Percentiles rank a stretch among this genome's conserved stretches.
Conservation (phyloP, 345 rosid genomes). For the Acer campestre region DNA sequence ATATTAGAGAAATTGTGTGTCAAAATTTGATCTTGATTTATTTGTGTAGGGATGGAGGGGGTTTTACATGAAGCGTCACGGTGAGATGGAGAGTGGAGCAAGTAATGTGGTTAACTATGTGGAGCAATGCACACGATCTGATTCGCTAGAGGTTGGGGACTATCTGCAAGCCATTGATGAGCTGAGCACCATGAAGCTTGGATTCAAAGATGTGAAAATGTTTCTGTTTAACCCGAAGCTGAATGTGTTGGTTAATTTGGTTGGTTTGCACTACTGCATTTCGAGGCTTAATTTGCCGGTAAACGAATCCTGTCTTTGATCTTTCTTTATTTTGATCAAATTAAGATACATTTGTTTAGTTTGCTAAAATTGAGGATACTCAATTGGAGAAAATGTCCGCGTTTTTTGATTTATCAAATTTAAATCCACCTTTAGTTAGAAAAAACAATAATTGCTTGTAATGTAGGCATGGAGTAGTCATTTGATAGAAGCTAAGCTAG, state of each 20-base stretch:
- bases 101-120: constrained; percentile 38
- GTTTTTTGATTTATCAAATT: background rate
- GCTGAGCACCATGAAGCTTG: constrained; percentile 32
- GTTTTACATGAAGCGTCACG: constrained; percentile 40
- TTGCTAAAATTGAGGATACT: background rate
- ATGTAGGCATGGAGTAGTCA: background rate
- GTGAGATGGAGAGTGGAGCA: constrained; percentile 38
- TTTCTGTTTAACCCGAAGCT: constrained; percentile 44
- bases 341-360: background rate
- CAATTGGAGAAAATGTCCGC: background rate
- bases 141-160: constrained; percentile 44
- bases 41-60: constrained; percentile 50
- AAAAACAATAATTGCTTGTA: background rate
- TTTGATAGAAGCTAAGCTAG: background rate
- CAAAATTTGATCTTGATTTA: background rate
- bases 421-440: background rate
- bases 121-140: constrained; percentile 24
- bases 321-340: background rate
- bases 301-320: constrained; percentile 14
- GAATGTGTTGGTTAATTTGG: constrained; percentile 49
- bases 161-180: constrained; percentile 42
- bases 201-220: constrained; percentile 52
- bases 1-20: background rate
- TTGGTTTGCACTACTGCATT: constrained; percentile 61
- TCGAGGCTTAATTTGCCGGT: constrained; percentile 50